Conservation (phyloP, 2,329 filamentous ascomycete genomes). For the Ophiosphaerella herpotricha region DNA sequence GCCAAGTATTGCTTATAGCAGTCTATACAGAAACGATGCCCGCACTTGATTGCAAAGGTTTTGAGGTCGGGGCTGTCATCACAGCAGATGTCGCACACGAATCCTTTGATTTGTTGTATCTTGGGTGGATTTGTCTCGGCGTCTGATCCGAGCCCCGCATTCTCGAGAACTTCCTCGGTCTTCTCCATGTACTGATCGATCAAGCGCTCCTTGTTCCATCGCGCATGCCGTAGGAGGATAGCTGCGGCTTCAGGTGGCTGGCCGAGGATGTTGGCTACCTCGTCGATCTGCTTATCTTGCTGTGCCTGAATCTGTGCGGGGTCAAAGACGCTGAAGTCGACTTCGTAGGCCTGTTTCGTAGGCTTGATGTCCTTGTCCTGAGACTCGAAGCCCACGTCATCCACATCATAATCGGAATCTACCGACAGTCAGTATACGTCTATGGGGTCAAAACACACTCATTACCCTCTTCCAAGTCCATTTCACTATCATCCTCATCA, state of each 20-base stretch:
- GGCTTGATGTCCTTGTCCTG: conserved; percentile 75
- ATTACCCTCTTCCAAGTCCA: conserved; percentile 51
- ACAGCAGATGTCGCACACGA: conserved; percentile 94
- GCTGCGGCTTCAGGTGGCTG: conserved; percentile 87
- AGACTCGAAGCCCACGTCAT: conserved; percentile 64
- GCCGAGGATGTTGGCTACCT: conserved; percentile 89
- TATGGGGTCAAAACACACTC: neutral
- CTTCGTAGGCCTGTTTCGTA: conserved; percentile 76
- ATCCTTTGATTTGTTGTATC: conserved; percentile 73
- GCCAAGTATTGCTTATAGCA: conserved; percentile 91
- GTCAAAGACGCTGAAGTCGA: conserved; percentile 80
- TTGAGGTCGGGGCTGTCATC: conserved; percentile 78
- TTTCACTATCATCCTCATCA: conserved; percentile 79
- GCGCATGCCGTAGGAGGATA: conserved; percentile 83
- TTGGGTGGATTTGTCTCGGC: conserved; percentile 58
- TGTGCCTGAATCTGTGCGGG: conserved; percentile 82
- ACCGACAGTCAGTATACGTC: conserved; percentile 18
- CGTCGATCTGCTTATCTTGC: conserved; percentile 83
- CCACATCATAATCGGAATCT: conserved; percentile 60
- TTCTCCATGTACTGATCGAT: conserved; percentile 97
- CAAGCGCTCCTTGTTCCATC: conserved; percentile 95
- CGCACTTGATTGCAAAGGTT: conserved; percentile 94
- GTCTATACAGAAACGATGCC: conserved; percentile 87
- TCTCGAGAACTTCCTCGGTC: conserved; percentile 77
- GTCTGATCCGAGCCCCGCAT: conserved; percentile 73